Evolutionary conservation across 2,329 filamentous ascomycete genomes (phyloP), one percentile per base, ranked within the genome.

Genomic region (Arthrobotrys pseudoclavata): DNA sequence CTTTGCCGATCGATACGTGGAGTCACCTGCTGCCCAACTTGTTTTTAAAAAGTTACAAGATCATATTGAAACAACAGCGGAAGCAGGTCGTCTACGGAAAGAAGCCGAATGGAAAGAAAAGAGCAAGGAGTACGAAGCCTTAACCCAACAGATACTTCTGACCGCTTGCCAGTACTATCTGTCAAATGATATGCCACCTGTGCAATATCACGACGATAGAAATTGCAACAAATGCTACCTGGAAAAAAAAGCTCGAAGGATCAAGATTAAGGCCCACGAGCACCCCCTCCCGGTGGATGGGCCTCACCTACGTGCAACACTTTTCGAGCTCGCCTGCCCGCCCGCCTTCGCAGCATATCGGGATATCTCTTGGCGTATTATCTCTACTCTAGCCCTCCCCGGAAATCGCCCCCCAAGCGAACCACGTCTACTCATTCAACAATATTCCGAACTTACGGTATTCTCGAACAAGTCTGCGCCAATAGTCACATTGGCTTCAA

Each of bases 1-100:
- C 67, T 85, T 89, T 61, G 86, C 87, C 0, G 83, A 84, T 0
- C 80, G 82, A 0, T 90, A 85, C 69, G 86, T 86, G 31, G 82
- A 86, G 1, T 75, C 81, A 7, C 82, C 81, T 13, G 4, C 64
- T 4, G 50, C 79, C 1, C 76, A 79, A 24, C 53, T 68, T 5
- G 60, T 79, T 2, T 76, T 86, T 18, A 72, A 80, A 4, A 29
- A 79, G 0, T 81, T 86, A 10, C 82, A 83, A 15, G 2, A 80
- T 3, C 26, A 76, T 0, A 86, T 87, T 42, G 80, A 84, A 52
- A 13, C 75, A 1, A 77, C 81, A 1, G 84, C 85, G 7, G 62
- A 80, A 5, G 26, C 13, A 1, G 69, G 69, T 2, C 81, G 83
- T 15, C 57, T 61, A 1, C 71, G 67, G 0, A 88, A 87, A 80